Conservation (phyloP, 108 stramenopile genomes). For the Skeletonema grethae region DNA sequence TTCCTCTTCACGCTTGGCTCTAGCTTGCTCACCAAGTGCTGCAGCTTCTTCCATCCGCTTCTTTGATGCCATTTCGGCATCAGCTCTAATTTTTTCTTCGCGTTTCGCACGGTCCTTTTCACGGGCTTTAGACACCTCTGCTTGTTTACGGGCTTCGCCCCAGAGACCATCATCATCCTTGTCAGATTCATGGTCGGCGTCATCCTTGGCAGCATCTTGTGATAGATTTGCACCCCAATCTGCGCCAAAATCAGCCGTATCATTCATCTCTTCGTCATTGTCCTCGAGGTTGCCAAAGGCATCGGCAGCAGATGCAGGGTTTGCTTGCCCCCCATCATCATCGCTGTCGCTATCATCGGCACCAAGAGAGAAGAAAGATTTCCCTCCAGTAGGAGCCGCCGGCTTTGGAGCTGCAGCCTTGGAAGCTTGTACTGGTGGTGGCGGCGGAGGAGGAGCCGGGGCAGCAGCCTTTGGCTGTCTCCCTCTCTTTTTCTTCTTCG, state of each 20-base stretch:
- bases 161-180: conserved; percentile 76
- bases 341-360: conserved; percentile 75
- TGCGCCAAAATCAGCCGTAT: conserved; percentile 55
- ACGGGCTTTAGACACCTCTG: conserved; percentile 69
- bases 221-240: conserved; percentile 69
- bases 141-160: conserved; percentile 77
- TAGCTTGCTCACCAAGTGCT: conserved; percentile 76
- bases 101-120: conserved; percentile 84
- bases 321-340: conserved; percentile 13
- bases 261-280: conserved; percentile 54
- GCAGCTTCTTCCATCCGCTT: conserved; percentile 78
- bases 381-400: conserved; percentile 32
- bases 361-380: conserved; percentile 79
- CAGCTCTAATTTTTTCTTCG: conserved; percentile 78
- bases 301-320: conserved; percentile 13
- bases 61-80: conserved; percentile 72
- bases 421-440: conserved; percentile 12
- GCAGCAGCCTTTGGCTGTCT: conserved; percentile 50
- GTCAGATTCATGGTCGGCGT: conserved; percentile 37
- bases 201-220: conserved; percentile 26
- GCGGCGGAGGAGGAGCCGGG: conserved; percentile 20
- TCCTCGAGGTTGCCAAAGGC: conserved; percentile 59
- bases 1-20: conserved; percentile 71
- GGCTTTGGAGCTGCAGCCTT: conserved; percentile 19
- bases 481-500: conserved; percentile 45